Evolutionary conservation across 192 early-diverging fungal species (phyloP).

Genomic region (Linnemannia hyalina): DNA sequence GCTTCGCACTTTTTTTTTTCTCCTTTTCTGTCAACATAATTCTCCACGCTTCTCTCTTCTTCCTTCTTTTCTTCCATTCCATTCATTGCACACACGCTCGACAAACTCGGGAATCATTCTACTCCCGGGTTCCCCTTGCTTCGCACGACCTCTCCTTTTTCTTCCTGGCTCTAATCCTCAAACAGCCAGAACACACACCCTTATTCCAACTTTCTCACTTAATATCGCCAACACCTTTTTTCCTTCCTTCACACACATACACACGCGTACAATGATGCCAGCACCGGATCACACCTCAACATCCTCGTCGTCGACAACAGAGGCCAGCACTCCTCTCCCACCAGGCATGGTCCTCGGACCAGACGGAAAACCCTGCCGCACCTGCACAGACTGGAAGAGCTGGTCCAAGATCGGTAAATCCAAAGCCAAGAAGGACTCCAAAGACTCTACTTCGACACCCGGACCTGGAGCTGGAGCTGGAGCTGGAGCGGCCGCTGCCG

Average conservation of each 20-base stretch:
- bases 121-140: background rate
- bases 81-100: background rate
- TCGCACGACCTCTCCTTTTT: background rate
- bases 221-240: background rate
- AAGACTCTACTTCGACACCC: conserved; percentile 2
- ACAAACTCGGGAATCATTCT: background rate
- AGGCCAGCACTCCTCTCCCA: conserved; percentile 9
- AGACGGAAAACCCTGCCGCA: conserved; percentile 81
- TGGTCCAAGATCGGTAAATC: conserved; percentile 72
- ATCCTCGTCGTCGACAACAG: background rate
- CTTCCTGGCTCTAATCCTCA: background rate
- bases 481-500: background rate
- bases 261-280: conserved; percentile 12
- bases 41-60: background rate
- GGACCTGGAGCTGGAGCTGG: conserved; percentile 17
- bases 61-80: background rate
- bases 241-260: background rate
- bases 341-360: conserved; percentile 60
- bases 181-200: background rate
- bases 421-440: conserved; percentile 25
- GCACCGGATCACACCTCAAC: conserved; percentile 10
- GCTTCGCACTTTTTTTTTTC: conserved; percentile 2
- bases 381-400: conserved; percentile 81
- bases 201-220: background rate
- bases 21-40: conserved; percentile 1